Evolutionary conservation across 169 alveolate genomes (phyloP).

Genomic region (Cyclospora cayetanensis): DNA sequence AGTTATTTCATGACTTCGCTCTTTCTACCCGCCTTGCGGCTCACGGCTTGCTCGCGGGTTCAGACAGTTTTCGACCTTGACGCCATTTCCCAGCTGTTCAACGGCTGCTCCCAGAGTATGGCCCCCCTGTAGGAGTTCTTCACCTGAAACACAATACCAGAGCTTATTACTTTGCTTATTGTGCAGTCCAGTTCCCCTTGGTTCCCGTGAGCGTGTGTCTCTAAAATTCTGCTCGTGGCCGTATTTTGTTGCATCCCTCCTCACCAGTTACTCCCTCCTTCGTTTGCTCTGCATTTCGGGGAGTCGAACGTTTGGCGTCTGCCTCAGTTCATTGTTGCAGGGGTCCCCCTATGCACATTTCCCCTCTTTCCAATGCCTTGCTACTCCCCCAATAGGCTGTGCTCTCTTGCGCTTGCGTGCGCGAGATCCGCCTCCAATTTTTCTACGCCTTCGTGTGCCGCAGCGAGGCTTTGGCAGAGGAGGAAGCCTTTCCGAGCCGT

Average conservation of each 20-base stretch:
- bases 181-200: too few relatives aligned
- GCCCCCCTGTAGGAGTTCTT: background rate
- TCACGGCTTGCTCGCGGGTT: background rate
- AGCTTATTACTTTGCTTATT: too few relatives aligned
- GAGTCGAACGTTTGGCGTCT: background rate
- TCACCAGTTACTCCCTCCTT: background rate
- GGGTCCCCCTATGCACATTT: background rate
- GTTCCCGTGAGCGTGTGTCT: too few relatives aligned
- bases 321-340: background rate
- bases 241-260: too few relatives aligned
- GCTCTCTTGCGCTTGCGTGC: background rate
- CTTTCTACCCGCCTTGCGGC: background rate
- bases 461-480: conserved; percentile 78
- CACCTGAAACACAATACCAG: too few relatives aligned
- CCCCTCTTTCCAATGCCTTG: background rate
- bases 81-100: background rate
- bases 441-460: background rate
- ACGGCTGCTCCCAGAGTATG: conserved; percentile 1
- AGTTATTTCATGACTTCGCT: too few relatives aligned
- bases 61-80: background rate
- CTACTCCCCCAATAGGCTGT: background rate
- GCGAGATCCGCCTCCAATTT: background rate
- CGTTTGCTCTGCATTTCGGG: background rate
- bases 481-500: conserved; percentile 80
- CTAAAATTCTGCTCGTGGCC: too few relatives aligned